These are phyloP conservation scores for Ceratocystis lukuohia DNA, from an alignment of 2,329 filamentous ascomycete genomes.

Conservation along the genomic window DNA sequence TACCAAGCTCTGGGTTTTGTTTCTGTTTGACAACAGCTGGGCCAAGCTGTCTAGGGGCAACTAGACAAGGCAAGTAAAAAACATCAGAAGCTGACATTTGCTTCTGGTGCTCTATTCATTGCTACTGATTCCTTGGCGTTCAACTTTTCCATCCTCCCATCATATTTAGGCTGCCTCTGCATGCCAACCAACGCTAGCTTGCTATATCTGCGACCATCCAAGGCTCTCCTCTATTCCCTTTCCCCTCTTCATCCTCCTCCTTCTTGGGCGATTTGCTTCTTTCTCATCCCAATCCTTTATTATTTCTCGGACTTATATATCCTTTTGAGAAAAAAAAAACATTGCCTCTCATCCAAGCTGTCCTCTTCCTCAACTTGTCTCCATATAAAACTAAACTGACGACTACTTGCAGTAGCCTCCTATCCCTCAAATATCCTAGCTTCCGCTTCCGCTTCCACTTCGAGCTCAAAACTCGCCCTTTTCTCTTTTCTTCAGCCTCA, in stretches of 20 bases:
- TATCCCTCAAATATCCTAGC: not conserved
- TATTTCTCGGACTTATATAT: slow-evolving; percentile 2
- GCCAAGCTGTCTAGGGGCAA: not conserved
- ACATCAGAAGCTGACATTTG: not conserved
- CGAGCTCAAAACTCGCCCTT: slow-evolving; percentile 2
- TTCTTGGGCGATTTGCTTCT: slow-evolving; percentile 3
- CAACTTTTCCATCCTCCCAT: not conserved
- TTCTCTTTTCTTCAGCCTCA: not conserved
- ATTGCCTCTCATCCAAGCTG: not conserved
- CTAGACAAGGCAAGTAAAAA: not conserved
- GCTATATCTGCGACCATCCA: not conserved
- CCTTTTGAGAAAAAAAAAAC: not conserved
- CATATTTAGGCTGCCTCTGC: slow-evolving; percentile 2
- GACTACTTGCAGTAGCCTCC: not conserved
- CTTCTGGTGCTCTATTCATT: not conserved
- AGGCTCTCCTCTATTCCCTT: not conserved
- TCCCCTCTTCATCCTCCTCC: not conserved
- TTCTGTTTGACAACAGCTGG: not conserved
- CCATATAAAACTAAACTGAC: slow-evolving; percentile 6
- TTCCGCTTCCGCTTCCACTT: slow-evolving; percentile 2
- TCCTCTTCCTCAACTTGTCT: not conserved
- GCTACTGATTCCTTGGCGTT: slow-evolving; percentile 4
- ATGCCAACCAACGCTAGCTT: not conserved
- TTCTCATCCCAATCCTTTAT: not conserved
- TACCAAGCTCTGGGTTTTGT: not conserved